A percentile compares a stretch with the other conserved stretches of the same genome.
Evolutionary conservation across 2,329 filamentous ascomycete species (phyloP).

Genomic region (Ceratocystis huliohia): DNA sequence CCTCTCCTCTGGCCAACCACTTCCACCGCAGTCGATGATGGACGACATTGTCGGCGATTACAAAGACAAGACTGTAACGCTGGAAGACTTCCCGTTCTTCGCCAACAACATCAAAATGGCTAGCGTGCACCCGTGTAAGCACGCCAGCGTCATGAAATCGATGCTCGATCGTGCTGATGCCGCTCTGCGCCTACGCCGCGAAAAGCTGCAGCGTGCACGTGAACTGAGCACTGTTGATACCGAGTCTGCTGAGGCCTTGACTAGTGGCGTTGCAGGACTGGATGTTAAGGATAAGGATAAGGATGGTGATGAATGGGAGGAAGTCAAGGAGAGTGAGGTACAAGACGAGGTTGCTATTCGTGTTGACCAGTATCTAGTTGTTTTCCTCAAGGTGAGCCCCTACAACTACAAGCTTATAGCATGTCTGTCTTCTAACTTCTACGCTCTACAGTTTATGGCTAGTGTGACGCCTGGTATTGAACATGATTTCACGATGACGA

Average conservation of each 20-base stretch:
- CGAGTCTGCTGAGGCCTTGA: slow-evolving; percentile 50
- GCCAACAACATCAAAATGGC: slow-evolving; percentile 89
- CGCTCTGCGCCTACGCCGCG: slow-evolving; percentile 73
- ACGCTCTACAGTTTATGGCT: slow-evolving; percentile 49
- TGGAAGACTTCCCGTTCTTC: slow-evolving; percentile 95
- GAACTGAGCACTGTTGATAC: slow-evolving; percentile 41
- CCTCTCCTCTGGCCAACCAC: slow-evolving; percentile 61
- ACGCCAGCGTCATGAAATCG: slow-evolving; percentile 95
- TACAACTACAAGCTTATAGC: slow-evolving; percentile 24
- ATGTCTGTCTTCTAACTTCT: background rate
- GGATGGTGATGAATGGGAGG: slow-evolving; percentile 49
- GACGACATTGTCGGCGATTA: slow-evolving; percentile 94
- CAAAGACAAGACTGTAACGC: slow-evolving; percentile 95
- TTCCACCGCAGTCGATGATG: slow-evolving; percentile 80
- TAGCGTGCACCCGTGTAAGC: slow-evolving; percentile 91
- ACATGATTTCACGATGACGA: slow-evolving; percentile 94
- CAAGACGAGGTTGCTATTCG: slow-evolving; percentile 70
- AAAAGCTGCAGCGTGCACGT: slow-evolving; percentile 40
- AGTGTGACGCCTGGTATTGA: slow-evolving; percentile 95
- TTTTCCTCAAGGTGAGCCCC: slow-evolving; percentile 60
- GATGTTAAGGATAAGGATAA: slow-evolving; percentile 37
- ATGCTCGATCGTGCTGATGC: slow-evolving; percentile 90
- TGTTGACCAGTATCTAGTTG: slow-evolving; percentile 79
- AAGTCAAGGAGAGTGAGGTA: slow-evolving; percentile 45
- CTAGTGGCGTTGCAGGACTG: slow-evolving; percentile 62